phyloP scores from a whole-genome alignment of 148 eudicot genomes.

The Gaultheria prostrata region DNA sequence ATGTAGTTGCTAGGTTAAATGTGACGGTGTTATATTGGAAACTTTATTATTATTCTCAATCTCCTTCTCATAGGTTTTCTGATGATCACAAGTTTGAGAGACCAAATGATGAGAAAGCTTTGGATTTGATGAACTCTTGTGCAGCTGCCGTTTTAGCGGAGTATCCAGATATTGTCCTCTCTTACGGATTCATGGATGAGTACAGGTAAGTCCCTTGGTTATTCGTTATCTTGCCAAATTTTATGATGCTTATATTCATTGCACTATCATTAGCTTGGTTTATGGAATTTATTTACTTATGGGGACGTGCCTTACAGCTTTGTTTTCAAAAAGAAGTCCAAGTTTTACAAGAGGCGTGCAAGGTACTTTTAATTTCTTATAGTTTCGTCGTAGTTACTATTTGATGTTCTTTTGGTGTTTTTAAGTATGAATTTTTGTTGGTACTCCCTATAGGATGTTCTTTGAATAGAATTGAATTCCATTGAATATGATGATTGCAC shows the following conservation, averaged over 20 bases:
- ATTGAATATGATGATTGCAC: background rate
- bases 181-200: slow-evolving; percentile 83
- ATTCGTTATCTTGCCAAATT: slow-evolving; percentile 11
- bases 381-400: background rate
- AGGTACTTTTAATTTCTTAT: slow-evolving; percentile 39
- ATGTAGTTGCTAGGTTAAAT: background rate
- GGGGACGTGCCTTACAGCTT: slow-evolving; percentile 53
- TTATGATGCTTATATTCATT: background rate
- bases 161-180: slow-evolving; percentile 66
- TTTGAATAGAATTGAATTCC: background rate
- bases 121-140: slow-evolving; percentile 84
- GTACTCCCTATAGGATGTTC: background rate
- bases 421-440: background rate
- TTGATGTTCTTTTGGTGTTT: background rate
- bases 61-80: slow-evolving; percentile 44
- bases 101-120: slow-evolving; percentile 71
- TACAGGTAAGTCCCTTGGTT: slow-evolving; percentile 46
- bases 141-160: slow-evolving; percentile 59
- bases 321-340: slow-evolving; percentile 58
- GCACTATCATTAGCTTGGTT: background rate
- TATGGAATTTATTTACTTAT: background rate
- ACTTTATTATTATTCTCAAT: background rate
- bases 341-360: slow-evolving; percentile 77
- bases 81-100: slow-evolving; percentile 66
- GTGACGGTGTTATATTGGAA: background rate